A percentile compares a stretch with the other conserved stretches of the same genome.
These are phyloP conservation scores for Byssochlamys sp. DNA, from an alignment of 2,329 filamentous ascomycete species.

Conservation along the genomic window DNA sequence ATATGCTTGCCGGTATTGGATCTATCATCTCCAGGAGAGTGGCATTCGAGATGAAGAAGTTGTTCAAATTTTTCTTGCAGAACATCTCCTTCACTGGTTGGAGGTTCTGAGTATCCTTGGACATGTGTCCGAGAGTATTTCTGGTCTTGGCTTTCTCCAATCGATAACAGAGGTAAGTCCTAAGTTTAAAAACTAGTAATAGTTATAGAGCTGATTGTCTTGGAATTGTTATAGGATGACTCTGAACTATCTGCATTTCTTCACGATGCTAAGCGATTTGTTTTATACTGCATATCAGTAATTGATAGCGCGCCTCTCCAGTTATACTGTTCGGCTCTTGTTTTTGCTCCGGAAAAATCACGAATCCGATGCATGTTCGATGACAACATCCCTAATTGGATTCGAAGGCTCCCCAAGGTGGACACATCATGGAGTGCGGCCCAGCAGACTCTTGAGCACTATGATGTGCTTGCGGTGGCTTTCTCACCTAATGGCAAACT, in stretches of 20 bases:
- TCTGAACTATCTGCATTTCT: neutral
- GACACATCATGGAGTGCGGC: neutral
- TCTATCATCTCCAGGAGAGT: conserved; percentile 9
- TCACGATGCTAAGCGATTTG: neutral
- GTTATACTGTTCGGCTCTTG: neutral
- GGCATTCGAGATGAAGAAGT: conserved; percentile 1
- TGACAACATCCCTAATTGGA: neutral
- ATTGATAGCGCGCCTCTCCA: neutral
- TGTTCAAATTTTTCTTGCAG: neutral
- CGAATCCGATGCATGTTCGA: neutral
- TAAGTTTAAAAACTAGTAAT: neutral
- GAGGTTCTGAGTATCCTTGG: neutral
- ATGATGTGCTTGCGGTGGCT: conserved; percentile 13
- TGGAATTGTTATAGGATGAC: neutral
- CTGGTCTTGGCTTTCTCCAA: neutral
- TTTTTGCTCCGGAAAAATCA: neutral
- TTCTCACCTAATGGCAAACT: conserved; percentile 18
- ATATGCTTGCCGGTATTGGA: conserved; percentile 15
- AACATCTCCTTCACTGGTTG: conserved; percentile 1
- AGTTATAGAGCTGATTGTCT: neutral
- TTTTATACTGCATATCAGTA: neutral
- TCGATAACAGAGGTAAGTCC: neutral
- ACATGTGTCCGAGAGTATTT: neutral
- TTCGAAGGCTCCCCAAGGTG: neutral
- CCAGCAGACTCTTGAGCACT: conserved; percentile 11